Evolutionary conservation across 345 rosid genomes (phyloP).

Genomic region (Populus ilicifolia): DNA sequence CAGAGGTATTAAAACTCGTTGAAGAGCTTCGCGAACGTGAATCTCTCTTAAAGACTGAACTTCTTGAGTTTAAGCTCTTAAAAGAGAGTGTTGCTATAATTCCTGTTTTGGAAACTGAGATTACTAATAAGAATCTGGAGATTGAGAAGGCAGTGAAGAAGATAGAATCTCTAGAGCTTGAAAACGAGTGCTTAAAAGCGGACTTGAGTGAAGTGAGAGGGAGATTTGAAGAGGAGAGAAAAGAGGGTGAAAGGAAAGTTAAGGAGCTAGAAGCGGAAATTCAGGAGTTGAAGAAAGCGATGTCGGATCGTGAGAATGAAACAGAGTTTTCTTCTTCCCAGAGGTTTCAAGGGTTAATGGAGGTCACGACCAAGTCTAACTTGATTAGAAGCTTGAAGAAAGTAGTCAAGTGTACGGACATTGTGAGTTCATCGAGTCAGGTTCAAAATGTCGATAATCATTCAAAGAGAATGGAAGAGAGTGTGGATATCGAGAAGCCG

Average conservation of each 20-base stretch:
- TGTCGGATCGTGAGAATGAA: conserved; percentile 43
- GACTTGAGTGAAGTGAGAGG: conserved; percentile 26
- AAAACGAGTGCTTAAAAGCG: conserved; percentile 42
- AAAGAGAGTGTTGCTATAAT: conserved; percentile 71
- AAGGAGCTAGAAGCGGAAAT: conserved; percentile 50
- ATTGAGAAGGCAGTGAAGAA: conserved; percentile 29
- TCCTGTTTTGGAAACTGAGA: conserved; percentile 59
- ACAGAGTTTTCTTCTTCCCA: conserved; percentile 54
- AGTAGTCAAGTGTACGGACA: conserved; percentile 30
- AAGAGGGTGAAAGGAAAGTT: conserved; percentile 37
- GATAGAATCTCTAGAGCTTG: conserved; percentile 41
- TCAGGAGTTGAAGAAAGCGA: conserved; percentile 44
- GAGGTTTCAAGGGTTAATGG: conserved; percentile 67
- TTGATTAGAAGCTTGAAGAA: conserved; percentile 49
- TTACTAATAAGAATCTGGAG: conserved; percentile 39
- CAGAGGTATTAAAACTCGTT: conserved; percentile 67
- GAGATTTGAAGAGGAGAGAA: conserved; percentile 30
- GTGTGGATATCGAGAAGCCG: conserved; percentile 39
- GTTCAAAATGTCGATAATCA: conserved; percentile 27
- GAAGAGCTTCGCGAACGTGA: conserved; percentile 80
- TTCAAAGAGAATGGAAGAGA: conserved; percentile 42
- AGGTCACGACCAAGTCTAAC: conserved; percentile 48
- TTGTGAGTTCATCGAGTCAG: neutral
- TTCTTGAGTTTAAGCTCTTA: conserved; percentile 62
- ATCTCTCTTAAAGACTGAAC: conserved; percentile 61